Conservation (phyloP, 345 rosid genomes). For the Conringia planisiliqua region DNA sequence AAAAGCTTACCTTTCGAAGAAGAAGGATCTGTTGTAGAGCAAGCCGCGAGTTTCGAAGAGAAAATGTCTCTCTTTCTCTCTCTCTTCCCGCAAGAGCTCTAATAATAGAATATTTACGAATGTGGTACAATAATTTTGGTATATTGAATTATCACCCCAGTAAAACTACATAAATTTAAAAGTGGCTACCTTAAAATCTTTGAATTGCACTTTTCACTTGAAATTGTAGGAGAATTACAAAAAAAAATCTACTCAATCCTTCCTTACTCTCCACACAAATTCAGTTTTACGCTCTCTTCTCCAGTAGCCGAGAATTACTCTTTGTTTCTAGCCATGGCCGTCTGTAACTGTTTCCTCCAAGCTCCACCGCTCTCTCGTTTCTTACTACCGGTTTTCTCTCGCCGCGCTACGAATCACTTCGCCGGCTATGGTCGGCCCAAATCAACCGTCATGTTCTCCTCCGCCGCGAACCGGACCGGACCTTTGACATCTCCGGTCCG, state of each 20-base stretch:
- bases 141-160: background rate
- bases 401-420: slow-evolving; percentile 19
- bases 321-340: slow-evolving; percentile 43
- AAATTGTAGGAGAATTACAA: background rate
- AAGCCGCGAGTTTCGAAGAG: slow-evolving; percentile 36
- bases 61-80: slow-evolving; percentile 16
- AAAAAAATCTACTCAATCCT: background rate
- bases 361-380: slow-evolving; percentile 35
- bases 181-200: background rate
- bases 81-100: background rate
- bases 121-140: background rate
- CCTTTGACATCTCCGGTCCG: slow-evolving; percentile 26
- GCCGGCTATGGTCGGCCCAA: slow-evolving; percentile 12
- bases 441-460: slow-evolving; percentile 31
- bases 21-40: slow-evolving; percentile 25
- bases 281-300: background rate
- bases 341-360: slow-evolving; percentile 35
- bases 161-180: background rate
- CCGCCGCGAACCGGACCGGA: slow-evolving; percentile 28
- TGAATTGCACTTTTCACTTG: background rate
- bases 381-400: slow-evolving; percentile 30
- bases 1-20: slow-evolving; percentile 18
- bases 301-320: background rate
- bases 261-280: slow-evolving; percentile 16
- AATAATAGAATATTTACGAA: slow-evolving; percentile 17